These are phyloP conservation scores for Colletotrichum siamense DNA, from an alignment of 2,329 filamentous ascomycete species.

Conservation along the genomic window DNA sequence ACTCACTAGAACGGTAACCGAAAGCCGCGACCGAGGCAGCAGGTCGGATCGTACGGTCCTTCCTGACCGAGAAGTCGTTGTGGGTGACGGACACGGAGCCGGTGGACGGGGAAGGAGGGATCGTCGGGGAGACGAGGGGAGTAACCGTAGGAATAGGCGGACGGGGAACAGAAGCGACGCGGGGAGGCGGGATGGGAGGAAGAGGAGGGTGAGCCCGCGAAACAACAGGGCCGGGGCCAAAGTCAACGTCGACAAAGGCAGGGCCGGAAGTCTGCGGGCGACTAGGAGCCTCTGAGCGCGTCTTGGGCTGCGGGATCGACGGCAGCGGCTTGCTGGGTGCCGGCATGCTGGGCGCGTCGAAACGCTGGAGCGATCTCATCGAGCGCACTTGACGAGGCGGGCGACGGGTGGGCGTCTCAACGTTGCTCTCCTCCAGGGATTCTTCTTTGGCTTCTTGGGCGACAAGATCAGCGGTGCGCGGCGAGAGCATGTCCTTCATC, in stretches of 20 bases:
- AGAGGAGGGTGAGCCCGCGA: not conserved
- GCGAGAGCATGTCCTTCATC: conserved; percentile 7
- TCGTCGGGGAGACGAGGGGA: not conserved
- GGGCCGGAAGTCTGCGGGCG: not conserved
- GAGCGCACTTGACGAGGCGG: not conserved
- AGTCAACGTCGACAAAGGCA: not conserved
- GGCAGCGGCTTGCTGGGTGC: conserved; percentile 17
- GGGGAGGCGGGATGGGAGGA: not conserved
- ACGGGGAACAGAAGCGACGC: not conserved
- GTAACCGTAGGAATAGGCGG: not conserved
- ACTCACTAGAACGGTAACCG: not conserved
- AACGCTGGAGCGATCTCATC: not conserved
- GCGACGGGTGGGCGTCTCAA: conserved; percentile 10
- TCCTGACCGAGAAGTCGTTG: conserved; percentile 10
- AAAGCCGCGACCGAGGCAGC: not conserved
- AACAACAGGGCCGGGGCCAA: not conserved
- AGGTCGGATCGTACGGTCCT: conserved; percentile 1
- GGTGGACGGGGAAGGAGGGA: not conserved
- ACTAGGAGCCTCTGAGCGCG: not conserved
- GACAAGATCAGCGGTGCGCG: not conserved
- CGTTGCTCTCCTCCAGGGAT: not conserved
- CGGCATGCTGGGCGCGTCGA: not conserved
- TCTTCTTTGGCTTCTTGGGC: not conserved
- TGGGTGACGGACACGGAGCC: not conserved
- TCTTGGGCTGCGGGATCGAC: not conserved